Percentiles rank a stretch among this genome's conserved stretches.
Conservation (phyloP, 495 filamentous ascomycete species). For the Hypoxylon perforatum region DNA sequence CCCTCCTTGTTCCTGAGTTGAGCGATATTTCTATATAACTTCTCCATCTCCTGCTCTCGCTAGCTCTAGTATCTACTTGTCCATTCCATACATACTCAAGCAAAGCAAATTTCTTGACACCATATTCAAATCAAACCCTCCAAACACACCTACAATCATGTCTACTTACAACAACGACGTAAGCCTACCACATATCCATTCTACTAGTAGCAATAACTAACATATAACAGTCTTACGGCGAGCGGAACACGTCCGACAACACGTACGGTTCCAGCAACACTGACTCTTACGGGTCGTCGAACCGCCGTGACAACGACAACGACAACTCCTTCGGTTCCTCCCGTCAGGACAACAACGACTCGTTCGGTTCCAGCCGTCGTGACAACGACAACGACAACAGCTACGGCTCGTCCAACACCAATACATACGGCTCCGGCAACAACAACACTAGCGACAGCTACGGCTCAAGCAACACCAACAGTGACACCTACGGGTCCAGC, state of each 20-base stretch:
- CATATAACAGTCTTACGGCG: constrained; percentile 29
- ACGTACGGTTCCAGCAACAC: constrained; percentile 21
- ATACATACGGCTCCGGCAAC: constrained; percentile 35
- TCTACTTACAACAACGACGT: constrained; percentile 40
- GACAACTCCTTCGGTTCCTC: constrained; percentile 34
- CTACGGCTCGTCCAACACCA: constrained; percentile 35
- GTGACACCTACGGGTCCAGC: constrained; percentile 33
- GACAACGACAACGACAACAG: constrained; percentile 54
- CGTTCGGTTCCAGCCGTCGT: constrained; percentile 38
- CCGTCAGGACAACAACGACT: too few species aligned
- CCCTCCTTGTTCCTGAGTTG: too few species aligned
- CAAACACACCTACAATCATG: constrained; percentile 31
- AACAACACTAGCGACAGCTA: constrained; percentile 31
- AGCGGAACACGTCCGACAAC: constrained; percentile 9
- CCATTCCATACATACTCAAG: too few species aligned
- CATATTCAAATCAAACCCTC: background rate
- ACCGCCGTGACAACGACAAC: constrained; percentile 22
- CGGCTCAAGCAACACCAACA: constrained; percentile 32
- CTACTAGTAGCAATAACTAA: constrained; percentile 7
- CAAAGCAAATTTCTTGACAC: too few species aligned
- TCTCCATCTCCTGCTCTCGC: constrained; percentile 1
- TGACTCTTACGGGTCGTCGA: background rate
- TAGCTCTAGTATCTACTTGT: too few species aligned
- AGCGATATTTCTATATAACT: constrained; percentile 29
- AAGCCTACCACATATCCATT: background rate